These are phyloP conservation scores for Saccharomycopsis fodiens DNA, from an alignment of 805 yeast species.

Conservation along the genomic window DNA sequence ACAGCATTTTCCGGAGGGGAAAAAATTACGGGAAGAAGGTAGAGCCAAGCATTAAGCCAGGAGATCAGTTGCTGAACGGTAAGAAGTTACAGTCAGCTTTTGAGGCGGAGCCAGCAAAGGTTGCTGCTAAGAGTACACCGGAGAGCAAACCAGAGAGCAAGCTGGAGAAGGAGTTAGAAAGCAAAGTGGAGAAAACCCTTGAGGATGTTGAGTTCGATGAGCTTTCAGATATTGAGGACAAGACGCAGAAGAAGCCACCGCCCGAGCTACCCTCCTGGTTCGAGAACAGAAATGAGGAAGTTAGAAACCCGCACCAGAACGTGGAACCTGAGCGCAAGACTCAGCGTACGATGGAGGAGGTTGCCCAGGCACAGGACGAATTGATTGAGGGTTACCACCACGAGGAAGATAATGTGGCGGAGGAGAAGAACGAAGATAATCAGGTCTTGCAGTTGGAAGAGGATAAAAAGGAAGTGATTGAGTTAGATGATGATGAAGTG, in stretches of 20 bases:
- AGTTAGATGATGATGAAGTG: not conserved
- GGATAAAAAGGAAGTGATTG: not conserved
- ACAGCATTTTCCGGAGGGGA: not conserved
- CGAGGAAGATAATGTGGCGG: slow-evolving; percentile 4
- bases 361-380: slow-evolving; percentile 5
- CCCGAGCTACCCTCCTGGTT: slow-evolving; percentile 30
- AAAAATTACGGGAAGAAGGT: no score
- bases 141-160: no score
- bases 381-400: slow-evolving; percentile 9
- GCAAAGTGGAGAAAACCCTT: no score
- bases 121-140: no score
- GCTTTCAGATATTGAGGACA: no score
- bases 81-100: no score
- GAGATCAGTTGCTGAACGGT: no score
- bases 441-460: not conserved
- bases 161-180: no score
- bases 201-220: no score
- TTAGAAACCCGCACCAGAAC: not conserved
- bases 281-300: slow-evolving; percentile 6
- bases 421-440: not conserved
- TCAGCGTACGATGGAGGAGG: not conserved
- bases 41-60: not conserved
- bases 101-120: no score
- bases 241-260: no score
- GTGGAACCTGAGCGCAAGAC: not conserved